Percentiles rank a stretch among this genome's conserved stretches.
Evolutionary conservation across 2,329 filamentous ascomycete genomes (phyloP).

Genomic region (Diplodia scrobiculata): DNA sequence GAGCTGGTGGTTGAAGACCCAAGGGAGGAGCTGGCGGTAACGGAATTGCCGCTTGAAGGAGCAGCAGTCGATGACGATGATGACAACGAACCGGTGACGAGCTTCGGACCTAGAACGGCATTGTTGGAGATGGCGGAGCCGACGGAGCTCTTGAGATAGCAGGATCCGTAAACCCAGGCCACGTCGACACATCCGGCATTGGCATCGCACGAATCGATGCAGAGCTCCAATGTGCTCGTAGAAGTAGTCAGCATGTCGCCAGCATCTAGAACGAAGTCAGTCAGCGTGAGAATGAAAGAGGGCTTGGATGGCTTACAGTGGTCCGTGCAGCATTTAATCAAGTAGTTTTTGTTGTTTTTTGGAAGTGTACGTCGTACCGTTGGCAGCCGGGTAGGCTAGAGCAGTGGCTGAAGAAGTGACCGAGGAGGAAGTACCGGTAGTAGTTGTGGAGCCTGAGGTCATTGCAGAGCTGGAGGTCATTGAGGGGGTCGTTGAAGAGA

Average conservation of each 20-base stretch:
- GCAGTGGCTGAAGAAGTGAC: not conserved
- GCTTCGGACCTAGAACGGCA: conserved; percentile 2
- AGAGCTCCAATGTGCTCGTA: conserved; percentile 27
- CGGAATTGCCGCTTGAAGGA: not conserved
- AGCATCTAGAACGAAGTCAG: conserved; percentile 20
- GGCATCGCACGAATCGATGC: conserved; percentile 31
- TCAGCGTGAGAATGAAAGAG: not conserved
- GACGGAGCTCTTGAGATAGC: conserved; percentile 33
- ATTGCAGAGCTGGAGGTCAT: not conserved
- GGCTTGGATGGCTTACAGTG: conserved; percentile 18
- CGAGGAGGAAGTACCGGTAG: not conserved
- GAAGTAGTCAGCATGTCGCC: conserved; percentile 28
- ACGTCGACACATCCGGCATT: conserved; percentile 31
- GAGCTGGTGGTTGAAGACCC: conserved; percentile 2
- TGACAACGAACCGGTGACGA: not conserved
- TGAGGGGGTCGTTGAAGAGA: not conserved
- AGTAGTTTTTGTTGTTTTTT: not conserved
- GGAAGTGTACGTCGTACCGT: conserved; percentile 11
- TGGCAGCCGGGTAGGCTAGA: conserved; percentile 14
- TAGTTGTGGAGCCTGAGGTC: not conserved
- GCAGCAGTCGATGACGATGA: not conserved
- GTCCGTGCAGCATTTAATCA: conserved; percentile 33
- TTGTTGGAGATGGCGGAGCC: conserved; percentile 2
- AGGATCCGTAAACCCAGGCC: conserved; percentile 31
- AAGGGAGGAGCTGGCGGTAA: not conserved